A percentile compares a stretch with the other conserved stretches of the same genome.
These are phyloP conservation scores for Fremontodendron californicum DNA, from an alignment of 345 rosid genomes.

Conservation along the genomic window DNA sequence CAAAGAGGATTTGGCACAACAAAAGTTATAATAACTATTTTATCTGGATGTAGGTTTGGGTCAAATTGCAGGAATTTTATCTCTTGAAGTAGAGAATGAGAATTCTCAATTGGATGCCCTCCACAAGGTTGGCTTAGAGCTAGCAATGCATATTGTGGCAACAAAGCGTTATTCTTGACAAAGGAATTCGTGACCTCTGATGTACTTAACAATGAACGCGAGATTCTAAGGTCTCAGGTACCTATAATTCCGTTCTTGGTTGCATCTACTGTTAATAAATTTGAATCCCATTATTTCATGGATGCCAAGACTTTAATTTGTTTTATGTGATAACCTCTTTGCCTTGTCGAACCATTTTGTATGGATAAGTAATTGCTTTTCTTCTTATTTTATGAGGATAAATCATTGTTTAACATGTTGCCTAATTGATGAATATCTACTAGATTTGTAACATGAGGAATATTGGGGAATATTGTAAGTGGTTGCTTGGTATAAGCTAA, in stretches of 20 bases:
- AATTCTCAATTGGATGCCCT: conserved; percentile 52
- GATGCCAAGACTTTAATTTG: neutral
- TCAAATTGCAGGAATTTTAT: conserved; percentile 81
- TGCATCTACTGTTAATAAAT: neutral
- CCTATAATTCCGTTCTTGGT: neutral
- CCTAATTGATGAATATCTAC: too few species aligned
- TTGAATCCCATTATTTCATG: neutral
- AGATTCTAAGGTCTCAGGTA: conserved; percentile 91
- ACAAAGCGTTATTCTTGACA: conserved; percentile 68
- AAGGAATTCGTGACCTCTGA: conserved; percentile 68
- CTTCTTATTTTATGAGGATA: too few species aligned
- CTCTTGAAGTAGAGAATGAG: conserved; percentile 65
- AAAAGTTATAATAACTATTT: conserved; percentile 11
- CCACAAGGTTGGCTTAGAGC: conserved; percentile 71
- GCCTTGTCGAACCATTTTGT: too few species aligned
- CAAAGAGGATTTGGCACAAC: neutral
- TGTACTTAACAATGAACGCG: conserved; percentile 80
- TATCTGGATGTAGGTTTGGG: conserved; percentile 64
- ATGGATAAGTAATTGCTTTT: too few species aligned
- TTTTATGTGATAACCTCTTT: neutral
- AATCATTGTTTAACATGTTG: too few species aligned
- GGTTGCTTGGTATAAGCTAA: too few species aligned
- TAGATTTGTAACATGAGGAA: too few species aligned
- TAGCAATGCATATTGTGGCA: conserved; percentile 98
- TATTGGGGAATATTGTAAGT: too few species aligned